phyloP scores from a whole-genome alignment of 2,329 filamentous ascomycete genomes.

The Cladosporium sp. region DNA sequence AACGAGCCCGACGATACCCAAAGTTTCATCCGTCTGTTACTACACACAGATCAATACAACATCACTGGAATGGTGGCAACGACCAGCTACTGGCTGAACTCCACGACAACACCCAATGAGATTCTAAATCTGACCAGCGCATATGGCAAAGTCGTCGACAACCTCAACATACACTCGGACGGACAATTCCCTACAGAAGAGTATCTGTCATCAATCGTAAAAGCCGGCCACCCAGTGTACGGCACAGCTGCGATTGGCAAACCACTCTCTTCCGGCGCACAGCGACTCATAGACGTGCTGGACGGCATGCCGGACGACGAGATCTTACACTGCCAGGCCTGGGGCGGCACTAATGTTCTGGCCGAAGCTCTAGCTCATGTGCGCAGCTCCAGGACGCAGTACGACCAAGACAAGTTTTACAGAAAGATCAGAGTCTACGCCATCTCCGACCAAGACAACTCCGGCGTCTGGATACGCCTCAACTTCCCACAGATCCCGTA shows the following conservation, averaged over 20 bases:
- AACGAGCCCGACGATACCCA: slow-evolving; percentile 28
- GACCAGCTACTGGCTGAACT: slow-evolving; percentile 24
- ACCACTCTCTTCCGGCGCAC: slow-evolving; percentile 20
- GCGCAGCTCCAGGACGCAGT: slow-evolving; percentile 20
- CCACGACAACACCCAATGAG: slow-evolving; percentile 21
- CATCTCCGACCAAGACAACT: slow-evolving; percentile 59
- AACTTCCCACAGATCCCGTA: slow-evolving; percentile 54
- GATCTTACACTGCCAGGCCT: slow-evolving; percentile 45
- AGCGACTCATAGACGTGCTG: slow-evolving; percentile 20
- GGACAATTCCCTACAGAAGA: slow-evolving; percentile 23
- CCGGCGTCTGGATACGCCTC: slow-evolving; percentile 52
- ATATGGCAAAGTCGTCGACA: slow-evolving; percentile 34
- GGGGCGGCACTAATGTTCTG: slow-evolving; percentile 52
- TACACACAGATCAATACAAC: slow-evolving; percentile 24
- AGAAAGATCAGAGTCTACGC: slow-evolving; percentile 49
- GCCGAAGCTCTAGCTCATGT: slow-evolving; percentile 46
- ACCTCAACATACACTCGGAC: slow-evolving; percentile 40
- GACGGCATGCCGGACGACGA: slow-evolving; percentile 25
- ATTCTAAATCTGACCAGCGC: slow-evolving; percentile 27
- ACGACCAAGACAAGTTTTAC: slow-evolving; percentile 35
- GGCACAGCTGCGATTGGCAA: slow-evolving; percentile 35
- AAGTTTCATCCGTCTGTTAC: slow-evolving; percentile 23
- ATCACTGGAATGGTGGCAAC: slow-evolving; percentile 24
- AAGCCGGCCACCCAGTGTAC: slow-evolving; percentile 36
- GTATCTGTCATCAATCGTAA: slow-evolving; percentile 22